These are phyloP conservation scores for Solanum rostratum DNA, from an alignment of 257 asterid species.

Conservation along the genomic window DNA sequence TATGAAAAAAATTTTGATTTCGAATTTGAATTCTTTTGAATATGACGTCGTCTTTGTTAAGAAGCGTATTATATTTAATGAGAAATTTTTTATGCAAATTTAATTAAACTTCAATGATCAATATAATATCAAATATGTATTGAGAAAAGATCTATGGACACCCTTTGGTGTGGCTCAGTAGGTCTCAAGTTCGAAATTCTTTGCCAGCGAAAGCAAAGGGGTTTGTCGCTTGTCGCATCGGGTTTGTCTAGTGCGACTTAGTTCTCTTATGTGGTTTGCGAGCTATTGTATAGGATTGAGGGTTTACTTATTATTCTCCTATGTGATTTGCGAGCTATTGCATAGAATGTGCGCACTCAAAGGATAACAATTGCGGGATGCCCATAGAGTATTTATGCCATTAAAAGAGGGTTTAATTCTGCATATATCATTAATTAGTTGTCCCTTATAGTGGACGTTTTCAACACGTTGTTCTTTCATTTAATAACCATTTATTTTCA, in stretches of 20 bases:
- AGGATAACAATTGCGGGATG: no score
- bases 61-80: neutral
- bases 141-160: no score
- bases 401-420: neutral
- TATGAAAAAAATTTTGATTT: rapidly evolving
- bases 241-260: no score
- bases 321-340: no score
- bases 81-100: neutral
- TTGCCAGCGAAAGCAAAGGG: no score
- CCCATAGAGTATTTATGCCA: neutral
- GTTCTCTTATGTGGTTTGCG: no score
- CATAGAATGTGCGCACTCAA: no score
- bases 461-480: neutral
- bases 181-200: no score
- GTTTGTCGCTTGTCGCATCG: rapidly evolving
- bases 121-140: no score
- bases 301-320: no score
- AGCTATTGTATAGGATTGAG: no score
- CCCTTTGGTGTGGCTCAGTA: no score
- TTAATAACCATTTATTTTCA: neutral
- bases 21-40: neutral
- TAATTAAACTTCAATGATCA: neutral
- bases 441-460: neutral
- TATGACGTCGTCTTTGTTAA: neutral
- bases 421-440: neutral